These are phyloP conservation scores for Termitomyces sp. DNA, from an alignment of 768 basidiomycete species.

Conservation along the genomic window DNA sequence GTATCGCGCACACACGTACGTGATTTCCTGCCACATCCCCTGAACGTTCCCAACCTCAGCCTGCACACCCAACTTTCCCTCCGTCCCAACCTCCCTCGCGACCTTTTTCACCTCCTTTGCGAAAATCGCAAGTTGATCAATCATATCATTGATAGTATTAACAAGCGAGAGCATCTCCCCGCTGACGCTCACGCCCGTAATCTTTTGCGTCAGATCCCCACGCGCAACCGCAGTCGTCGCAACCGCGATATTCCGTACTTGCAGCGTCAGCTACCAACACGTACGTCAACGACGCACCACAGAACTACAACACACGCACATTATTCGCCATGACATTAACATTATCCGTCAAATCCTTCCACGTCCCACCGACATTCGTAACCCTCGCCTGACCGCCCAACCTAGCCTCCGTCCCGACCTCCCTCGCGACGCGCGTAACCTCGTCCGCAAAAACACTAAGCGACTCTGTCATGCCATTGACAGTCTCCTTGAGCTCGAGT, in stretches of 20 bases:
- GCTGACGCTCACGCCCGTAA: constrained; percentile 85
- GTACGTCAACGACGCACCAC: background rate
- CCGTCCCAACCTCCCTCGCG: constrained; percentile 94
- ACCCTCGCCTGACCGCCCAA: constrained; percentile 94
- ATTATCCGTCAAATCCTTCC: constrained; percentile 95
- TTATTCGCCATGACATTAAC: constrained; percentile 96
- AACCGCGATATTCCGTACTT: constrained; percentile 91
- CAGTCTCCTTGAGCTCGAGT: constrained; percentile 82
- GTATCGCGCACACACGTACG: constrained; percentile 42
- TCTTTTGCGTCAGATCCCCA: constrained; percentile 92
- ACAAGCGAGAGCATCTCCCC: constrained; percentile 96
- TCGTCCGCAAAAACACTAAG: constrained; percentile 83
- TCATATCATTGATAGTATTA: constrained; percentile 93
- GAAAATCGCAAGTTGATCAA: constrained; percentile 53
- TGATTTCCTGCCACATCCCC: constrained; percentile 98
- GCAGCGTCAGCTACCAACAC: constrained; percentile 64
- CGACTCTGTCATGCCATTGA: constrained; percentile 92
- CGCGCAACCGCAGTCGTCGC: constrained; percentile 93
- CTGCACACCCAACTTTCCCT: constrained; percentile 97
- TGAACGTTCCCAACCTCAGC: constrained; percentile 96
- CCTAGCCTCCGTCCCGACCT: constrained; percentile 95
- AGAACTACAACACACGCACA: constrained; percentile 33
- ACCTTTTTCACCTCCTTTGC: constrained; percentile 82
- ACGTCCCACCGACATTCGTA: constrained; percentile 91
- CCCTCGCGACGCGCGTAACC: constrained; percentile 79